Evolutionary conservation across 2,329 filamentous ascomycete species (phyloP).

Genomic region (Sporothrix inflata): DNA sequence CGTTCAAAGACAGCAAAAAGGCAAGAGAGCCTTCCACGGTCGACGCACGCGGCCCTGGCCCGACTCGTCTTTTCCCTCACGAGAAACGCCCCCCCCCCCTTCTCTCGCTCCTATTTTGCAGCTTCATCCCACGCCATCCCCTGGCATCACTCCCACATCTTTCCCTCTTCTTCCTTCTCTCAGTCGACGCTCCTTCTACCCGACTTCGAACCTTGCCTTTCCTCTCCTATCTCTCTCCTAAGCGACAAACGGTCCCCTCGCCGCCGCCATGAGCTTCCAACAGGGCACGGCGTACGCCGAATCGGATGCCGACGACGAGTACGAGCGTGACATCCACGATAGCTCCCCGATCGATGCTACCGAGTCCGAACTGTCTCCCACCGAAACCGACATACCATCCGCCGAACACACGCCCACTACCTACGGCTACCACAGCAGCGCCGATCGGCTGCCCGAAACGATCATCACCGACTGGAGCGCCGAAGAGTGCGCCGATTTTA

Average conservation of each 20-base stretch:
- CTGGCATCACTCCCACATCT: background rate
- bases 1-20: background rate
- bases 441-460: conserved; percentile 70
- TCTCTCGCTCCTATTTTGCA: background rate
- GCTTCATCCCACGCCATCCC: background rate
- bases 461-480: conserved; percentile 80
- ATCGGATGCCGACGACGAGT: conserved; percentile 82
- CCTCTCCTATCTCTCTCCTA: background rate
- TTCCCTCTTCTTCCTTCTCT: background rate
- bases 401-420: conserved; percentile 79
- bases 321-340: conserved; percentile 71
- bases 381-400: conserved; percentile 71
- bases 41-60: background rate
- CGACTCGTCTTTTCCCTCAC: background rate
- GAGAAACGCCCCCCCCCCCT: background rate
- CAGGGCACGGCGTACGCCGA: conserved; percentile 73
- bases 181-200: background rate
- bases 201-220: background rate
- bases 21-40: background rate
- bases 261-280: conserved; percentile 60
- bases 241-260: background rate
- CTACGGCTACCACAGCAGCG: conserved; percentile 67
- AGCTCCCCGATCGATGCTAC: conserved; percentile 66
- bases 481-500: conserved; percentile 89
- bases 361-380: conserved; percentile 70